A percentile compares a stretch with the other conserved stretches of the same genome.
Conservation (phyloP, 192 early-diverging fungal genomes). For the Pilobolus umbonatus region DNA sequence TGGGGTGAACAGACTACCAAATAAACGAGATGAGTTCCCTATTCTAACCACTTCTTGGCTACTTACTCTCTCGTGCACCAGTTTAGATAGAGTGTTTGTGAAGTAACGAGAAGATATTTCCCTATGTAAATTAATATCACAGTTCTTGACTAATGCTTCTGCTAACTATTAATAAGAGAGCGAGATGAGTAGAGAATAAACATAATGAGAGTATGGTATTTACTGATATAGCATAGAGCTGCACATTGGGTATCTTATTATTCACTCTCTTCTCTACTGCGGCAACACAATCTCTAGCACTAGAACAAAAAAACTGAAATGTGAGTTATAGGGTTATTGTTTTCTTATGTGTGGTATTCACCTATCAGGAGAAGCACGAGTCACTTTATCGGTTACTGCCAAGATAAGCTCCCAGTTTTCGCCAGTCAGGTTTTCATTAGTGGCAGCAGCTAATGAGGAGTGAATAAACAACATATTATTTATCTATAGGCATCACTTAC, state of each 20-base stretch:
- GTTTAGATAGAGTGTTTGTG: conserved; percentile 69
- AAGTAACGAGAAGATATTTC: conserved; percentile 87
- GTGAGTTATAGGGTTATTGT: no score
- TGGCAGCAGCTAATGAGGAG: conserved; percentile 66
- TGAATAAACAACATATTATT: background rate
- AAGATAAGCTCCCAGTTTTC: conserved; percentile 92
- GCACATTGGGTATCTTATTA: conserved; percentile 79
- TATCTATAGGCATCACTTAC: conserved; percentile 30
- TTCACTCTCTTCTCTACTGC: conserved; percentile 66
- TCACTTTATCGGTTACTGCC: conserved; percentile 66
- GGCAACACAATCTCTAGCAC: conserved; percentile 64
- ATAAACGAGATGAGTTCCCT: background rate
- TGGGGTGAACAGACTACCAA: conserved; percentile 69
- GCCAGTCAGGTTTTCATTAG: conserved; percentile 84
- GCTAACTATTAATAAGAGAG: conserved; percentile 46
- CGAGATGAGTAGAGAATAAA: background rate
- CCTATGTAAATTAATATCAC: conserved; percentile 67
- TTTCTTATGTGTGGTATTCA: conserved; percentile 16
- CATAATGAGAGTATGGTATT: background rate
- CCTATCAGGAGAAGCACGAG: conserved; percentile 42
- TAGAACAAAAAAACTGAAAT: no score
- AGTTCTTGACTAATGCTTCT: conserved; percentile 91
- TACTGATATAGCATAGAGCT: conserved; percentile 64
- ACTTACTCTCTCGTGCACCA: conserved; percentile 64
- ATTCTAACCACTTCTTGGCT: background rate